A percentile compares a stretch with the other conserved stretches of the same genome.
phyloP scores from a whole-genome alignment of 176 grass and related monocot species.

The Ananas comosus region DNA sequence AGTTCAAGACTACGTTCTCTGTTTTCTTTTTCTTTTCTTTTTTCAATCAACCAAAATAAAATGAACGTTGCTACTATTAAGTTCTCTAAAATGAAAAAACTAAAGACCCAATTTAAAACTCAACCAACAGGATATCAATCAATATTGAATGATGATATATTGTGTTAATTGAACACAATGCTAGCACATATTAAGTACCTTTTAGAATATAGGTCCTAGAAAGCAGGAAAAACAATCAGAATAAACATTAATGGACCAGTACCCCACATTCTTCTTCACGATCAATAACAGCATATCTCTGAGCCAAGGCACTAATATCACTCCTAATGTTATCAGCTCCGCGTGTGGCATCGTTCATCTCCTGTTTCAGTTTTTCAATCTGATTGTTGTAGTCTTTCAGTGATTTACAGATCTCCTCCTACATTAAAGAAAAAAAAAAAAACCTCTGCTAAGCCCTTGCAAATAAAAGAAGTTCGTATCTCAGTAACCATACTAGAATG shows the following conservation, averaged over 20 bases:
- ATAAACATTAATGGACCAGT: constrained; percentile 7
- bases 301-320: constrained; percentile 90
- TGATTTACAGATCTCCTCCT: constrained; percentile 98
- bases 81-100: too few species aligned
- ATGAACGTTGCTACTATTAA: too few species aligned
- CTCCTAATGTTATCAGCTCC: constrained; percentile 91
- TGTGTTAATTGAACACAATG: too few species aligned
- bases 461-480: background rate
- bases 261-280: constrained; percentile 91
- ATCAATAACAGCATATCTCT: constrained; percentile 84
- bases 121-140: too few species aligned
- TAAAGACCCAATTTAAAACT: too few species aligned
- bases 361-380: constrained; percentile 86
- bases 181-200: background rate
- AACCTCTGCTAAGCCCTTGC: background rate
- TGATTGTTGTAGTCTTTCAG: constrained; percentile 95
- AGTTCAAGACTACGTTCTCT: too few species aligned
- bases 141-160: too few species aligned
- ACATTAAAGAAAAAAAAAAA: constrained; percentile 10
- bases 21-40: too few species aligned
- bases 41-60: too few species aligned
- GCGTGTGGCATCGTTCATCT: constrained; percentile 95
- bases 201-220: background rate
- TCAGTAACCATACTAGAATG: background rate
- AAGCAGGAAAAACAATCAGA: background rate